Evolutionary conservation across 2,329 filamentous ascomycete genomes (phyloP), one percentile per base, ranked within the genome.

Genomic region (Neurospora sp.): DNA sequence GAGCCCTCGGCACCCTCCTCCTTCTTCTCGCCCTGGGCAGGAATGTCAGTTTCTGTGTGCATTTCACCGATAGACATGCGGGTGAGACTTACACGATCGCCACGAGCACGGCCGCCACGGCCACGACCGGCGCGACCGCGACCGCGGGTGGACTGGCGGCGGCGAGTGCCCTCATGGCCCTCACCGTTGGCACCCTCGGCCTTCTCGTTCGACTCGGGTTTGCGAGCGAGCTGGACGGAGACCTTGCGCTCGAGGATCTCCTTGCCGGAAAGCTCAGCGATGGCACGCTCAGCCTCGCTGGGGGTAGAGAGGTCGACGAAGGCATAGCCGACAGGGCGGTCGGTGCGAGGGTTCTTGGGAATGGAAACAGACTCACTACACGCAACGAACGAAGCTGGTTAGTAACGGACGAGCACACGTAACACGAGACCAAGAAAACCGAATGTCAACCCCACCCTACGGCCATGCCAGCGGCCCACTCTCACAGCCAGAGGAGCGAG

Each of bases 221-320:
- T 98, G 85, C 95, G 95, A 79, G 96, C 96, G 78, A 97, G 91
- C 86, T 99, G 96, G 76, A 99, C 96, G 66, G 94, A 98, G 79
- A 98, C 96, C 91, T 98, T 98, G 83, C 96, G 95, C 83, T 97
- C 93, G 71, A 98, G 89, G 78, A 99, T 96, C 84, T 96, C 93
- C 87, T 97, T 94, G 82, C 95, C 95, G 78, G 96, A 97, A 75
- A 99, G 91, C 84, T 97, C 93, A 77, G 88, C 86, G 78, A 99
- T 98, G 79, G 96, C 96, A 82, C 93, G 92, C 84, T 97, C 92
- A 74, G 96, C 96, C 86, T 98, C 96, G 75, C 89, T 89, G 72
- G 96, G 92, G 74, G 95, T 97, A 73, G 93, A 96, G 75, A 99
- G 91, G 80, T 98, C 96, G 81, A 99, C 96, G 81, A 99, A 99